These are phyloP conservation scores for Thelonectria blattea DNA, from an alignment of 2,329 filamentous ascomycete species.

Conservation along the genomic window DNA sequence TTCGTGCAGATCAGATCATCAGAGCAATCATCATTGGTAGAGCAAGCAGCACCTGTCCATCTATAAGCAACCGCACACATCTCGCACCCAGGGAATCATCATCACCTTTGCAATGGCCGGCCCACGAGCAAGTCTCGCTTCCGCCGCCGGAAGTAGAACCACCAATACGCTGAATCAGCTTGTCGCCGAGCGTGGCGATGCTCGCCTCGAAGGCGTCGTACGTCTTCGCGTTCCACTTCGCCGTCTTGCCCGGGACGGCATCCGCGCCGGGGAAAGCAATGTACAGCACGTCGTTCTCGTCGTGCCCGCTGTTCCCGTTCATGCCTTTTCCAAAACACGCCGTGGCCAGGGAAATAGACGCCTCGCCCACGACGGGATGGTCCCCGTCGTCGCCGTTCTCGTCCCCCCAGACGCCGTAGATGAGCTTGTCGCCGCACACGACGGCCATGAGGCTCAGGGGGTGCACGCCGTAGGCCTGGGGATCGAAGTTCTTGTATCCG, in stretches of 20 bases:
- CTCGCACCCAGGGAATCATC: neutral
- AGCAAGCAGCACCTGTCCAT: constrained; percentile 33
- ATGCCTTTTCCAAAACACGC: constrained; percentile 61
- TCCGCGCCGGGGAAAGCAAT: constrained; percentile 63
- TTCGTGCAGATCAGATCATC: constrained; percentile 33
- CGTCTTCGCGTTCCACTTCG: constrained; percentile 59
- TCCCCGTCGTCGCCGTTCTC: constrained; percentile 60
- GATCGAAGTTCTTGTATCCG: constrained; percentile 48
- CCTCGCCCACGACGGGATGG: constrained; percentile 59
- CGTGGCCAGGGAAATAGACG: constrained; percentile 62
- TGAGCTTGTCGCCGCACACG: constrained; percentile 57
- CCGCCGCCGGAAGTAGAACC: constrained; percentile 4
- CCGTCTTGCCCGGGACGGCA: constrained; percentile 62
- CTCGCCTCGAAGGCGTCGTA: constrained; percentile 60
- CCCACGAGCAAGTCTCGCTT: constrained; percentile 25
- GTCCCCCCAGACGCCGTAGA: constrained; percentile 68
- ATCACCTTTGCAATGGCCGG: constrained; percentile 27
- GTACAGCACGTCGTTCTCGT: constrained; percentile 64
- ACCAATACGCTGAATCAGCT: constrained; percentile 50
- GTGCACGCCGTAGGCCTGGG: constrained; percentile 50
- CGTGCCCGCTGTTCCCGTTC: constrained; percentile 62
- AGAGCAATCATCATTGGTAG: constrained; percentile 31
- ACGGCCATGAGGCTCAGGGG: constrained; percentile 62
- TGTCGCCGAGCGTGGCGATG: constrained; percentile 57
- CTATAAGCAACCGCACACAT: constrained; percentile 12